Conservation (phyloP, 805 yeast species). For the Yamadazyma endophytica region DNA sequence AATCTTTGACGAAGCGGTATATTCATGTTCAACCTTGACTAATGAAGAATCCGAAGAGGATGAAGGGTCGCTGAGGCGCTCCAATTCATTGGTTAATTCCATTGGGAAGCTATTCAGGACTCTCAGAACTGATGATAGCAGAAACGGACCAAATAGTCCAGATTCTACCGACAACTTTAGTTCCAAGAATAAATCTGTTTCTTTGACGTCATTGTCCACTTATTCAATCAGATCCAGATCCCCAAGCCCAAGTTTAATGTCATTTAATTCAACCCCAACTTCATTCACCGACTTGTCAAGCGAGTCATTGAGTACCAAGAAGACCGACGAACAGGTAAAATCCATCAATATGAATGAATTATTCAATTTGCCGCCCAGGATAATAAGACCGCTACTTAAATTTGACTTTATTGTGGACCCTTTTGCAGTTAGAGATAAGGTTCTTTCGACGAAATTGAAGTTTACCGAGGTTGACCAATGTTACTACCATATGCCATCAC, state of each 20-base stretch:
- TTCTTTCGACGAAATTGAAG: conserved; percentile 2
- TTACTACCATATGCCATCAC: conserved; percentile 13
- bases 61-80: conserved; percentile 6
- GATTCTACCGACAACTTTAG: conserved; percentile 2
- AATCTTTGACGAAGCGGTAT: conserved; percentile 62
- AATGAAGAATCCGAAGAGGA: conserved; percentile 5
- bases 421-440: conserved; percentile 32
- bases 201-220: conserved; percentile 34
- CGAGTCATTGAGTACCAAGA: conserved; percentile 13
- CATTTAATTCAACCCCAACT: conserved; percentile 32
- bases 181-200: conserved; percentile 25
- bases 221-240: conserved; percentile 26
- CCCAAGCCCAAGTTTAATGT: conserved; percentile 35
- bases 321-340: conserved; percentile 1
- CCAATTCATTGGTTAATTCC: conserved; percentile 26
- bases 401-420: conserved; percentile 45
- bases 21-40: conserved; percentile 30
- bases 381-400: conserved; percentile 41
- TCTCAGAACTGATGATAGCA: conserved; percentile 28
- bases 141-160: not conserved
- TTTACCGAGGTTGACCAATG: too few species aligned
- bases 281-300: conserved; percentile 32
- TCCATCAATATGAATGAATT: conserved; percentile 37
- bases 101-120: conserved; percentile 34
- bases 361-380: conserved; percentile 39